A percentile compares a stretch with the other conserved stretches of the same genome.
Evolutionary conservation across 2,329 filamentous ascomycete species (phyloP).

Genomic region (Phialophora macrospora): DNA sequence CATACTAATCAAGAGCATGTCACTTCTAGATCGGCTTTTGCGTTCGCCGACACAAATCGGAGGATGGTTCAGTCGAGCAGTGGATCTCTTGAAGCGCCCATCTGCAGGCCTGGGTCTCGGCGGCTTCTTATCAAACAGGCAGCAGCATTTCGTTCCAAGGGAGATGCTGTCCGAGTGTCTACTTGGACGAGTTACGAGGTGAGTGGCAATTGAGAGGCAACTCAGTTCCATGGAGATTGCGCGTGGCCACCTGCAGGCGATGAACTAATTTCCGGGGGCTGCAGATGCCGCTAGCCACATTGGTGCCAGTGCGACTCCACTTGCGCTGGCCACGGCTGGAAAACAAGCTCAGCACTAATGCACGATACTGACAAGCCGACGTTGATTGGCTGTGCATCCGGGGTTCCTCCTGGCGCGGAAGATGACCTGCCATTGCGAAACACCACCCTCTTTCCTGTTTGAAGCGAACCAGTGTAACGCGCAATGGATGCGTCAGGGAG

Average conservation of each 20-base stretch:
- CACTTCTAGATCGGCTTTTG: neutral
- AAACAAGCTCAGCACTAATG: conserved; percentile 23
- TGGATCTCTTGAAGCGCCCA: no score
- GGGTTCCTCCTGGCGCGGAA: no score
- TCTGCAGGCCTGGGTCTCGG: neutral
- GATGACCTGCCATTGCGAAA: neutral
- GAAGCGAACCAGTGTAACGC: neutral
- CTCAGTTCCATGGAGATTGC: neutral
- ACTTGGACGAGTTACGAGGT: neutral
- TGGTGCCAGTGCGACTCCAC: neutral
- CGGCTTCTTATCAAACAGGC: neutral
- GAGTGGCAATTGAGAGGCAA: neutral
- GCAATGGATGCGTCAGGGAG: neutral
- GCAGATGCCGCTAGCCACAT: neutral
- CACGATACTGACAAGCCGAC: conserved; percentile 19
- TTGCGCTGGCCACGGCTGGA: no score
- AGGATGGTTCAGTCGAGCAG: neutral
- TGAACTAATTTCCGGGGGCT: neutral
- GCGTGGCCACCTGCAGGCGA: neutral
- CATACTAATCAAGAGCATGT: neutral
- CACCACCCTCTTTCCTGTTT: neutral
- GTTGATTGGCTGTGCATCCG: conserved; percentile 4
- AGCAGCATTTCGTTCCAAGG: neutral
- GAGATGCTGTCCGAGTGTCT: neutral
- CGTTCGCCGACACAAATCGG: neutral